These are phyloP conservation scores for Citrus inodora DNA, from an alignment of 345 rosid species.

Conservation along the genomic window DNA sequence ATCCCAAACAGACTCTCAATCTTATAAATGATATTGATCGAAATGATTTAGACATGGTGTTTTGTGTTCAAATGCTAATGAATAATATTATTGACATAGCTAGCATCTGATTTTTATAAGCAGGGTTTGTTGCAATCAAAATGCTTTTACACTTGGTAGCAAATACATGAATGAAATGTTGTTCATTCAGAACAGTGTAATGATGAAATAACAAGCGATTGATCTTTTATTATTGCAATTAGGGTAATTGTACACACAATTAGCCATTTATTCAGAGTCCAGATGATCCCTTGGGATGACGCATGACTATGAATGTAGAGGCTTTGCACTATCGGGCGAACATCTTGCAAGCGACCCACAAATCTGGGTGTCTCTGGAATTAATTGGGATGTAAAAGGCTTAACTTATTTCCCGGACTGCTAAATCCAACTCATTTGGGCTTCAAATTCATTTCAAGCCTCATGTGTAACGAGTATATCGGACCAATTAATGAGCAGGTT, in stretches of 20 bases:
- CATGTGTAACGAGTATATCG: no score
- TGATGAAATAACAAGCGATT: neutral
- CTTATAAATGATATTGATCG: no score
- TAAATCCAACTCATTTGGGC: neutral
- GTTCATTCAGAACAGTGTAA: neutral
- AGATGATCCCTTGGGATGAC: no score
- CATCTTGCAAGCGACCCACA: slow-evolving; percentile 45
- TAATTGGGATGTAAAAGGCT: neutral
- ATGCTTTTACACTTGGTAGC: neutral
- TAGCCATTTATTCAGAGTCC: neutral
- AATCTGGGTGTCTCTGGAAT: neutral
- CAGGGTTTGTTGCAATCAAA: neutral
- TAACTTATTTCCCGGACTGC: rapidly evolving
- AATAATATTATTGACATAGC: neutral
- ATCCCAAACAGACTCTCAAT: rapidly evolving
- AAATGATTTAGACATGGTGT: neutral
- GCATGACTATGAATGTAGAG: no score
- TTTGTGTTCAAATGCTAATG: neutral
- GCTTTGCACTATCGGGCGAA: slow-evolving; percentile 17
- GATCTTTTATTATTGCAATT: neutral
- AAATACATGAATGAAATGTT: neutral
- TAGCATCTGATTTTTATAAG: neutral
- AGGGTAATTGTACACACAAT: neutral
- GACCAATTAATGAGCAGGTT: neutral
- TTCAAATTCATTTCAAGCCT: neutral